These are phyloP conservation scores for Sclerotinia spermophila DNA, from an alignment of 2,329 filamentous ascomycete species.

Conservation along the genomic window DNA sequence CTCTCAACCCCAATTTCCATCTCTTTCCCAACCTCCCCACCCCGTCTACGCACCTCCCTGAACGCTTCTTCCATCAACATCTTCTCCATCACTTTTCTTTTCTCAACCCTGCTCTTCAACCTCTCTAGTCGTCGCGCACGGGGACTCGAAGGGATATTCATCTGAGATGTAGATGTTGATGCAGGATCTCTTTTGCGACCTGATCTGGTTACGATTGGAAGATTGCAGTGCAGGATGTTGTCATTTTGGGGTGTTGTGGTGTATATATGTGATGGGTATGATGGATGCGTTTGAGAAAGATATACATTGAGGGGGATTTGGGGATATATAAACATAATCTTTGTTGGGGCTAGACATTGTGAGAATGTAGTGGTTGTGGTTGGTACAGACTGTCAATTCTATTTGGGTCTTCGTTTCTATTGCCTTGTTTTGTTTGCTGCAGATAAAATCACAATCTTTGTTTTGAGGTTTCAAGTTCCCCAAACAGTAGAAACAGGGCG, in stretches of 20 bases:
- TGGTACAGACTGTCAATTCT: background rate
- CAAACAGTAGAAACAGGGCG: background rate
- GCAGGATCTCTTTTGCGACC: background rate
- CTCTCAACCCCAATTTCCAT: background rate
- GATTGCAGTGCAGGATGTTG: background rate
- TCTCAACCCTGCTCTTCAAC: background rate
- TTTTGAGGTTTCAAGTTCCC: background rate
- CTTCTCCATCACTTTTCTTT: background rate
- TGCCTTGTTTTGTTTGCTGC: background rate
- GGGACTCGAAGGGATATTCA: background rate
- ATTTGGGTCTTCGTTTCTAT: background rate
- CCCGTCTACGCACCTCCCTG: background rate
- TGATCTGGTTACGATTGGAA: background rate
- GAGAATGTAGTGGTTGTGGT: background rate
- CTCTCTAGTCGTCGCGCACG: background rate
- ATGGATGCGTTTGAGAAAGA: background rate
- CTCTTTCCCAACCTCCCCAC: background rate
- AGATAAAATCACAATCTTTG: background rate
- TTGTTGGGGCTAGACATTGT: background rate
- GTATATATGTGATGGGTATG: background rate
- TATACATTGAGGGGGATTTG: background rate
- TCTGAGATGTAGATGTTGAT: background rate
- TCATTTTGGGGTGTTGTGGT: background rate
- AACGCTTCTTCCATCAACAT: fast-evolving
- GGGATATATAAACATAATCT: background rate